Conservation (phyloP, 768 basidiomycete genomes). For the Kwoniella sp. region DNA sequence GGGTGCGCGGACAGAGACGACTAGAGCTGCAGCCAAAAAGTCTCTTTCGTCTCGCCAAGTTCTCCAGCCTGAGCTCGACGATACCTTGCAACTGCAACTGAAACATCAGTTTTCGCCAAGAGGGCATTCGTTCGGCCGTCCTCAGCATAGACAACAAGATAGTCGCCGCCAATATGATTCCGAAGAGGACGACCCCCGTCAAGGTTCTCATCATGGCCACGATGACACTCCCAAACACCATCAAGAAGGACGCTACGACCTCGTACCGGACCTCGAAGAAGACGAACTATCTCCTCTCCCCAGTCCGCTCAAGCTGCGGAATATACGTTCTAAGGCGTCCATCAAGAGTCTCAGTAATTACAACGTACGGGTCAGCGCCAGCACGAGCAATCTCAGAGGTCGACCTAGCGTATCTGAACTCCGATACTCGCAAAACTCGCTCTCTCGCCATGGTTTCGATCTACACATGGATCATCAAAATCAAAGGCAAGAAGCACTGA, state of each 20-base stretch:
- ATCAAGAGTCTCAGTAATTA: no score
- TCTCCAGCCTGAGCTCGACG: neutral
- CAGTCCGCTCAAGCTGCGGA: neutral
- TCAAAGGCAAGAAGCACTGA: conserved; percentile 4
- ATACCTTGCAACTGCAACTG: neutral
- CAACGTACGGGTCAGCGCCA: no score
- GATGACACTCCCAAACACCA: neutral
- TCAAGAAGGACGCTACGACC: neutral
- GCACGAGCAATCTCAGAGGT: neutral
- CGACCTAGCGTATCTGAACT: neutral
- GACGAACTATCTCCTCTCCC: neutral
- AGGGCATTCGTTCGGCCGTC: neutral
- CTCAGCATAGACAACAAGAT: neutral
- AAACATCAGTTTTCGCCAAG: neutral
- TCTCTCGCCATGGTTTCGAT: neutral
- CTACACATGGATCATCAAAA: neutral
- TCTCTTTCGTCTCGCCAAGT: neutral
- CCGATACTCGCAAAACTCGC: neutral
- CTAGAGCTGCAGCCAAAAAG: no score
- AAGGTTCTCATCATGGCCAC: no score
- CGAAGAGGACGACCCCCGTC: neutral
- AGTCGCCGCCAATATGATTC: neutral
- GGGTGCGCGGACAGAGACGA: neutral
- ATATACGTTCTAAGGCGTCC: neutral
- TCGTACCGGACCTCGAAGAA: neutral